Evolutionary conservation across 2,329 filamentous ascomycete genomes (phyloP).

Genomic region (Cercospora zeina): DNA sequence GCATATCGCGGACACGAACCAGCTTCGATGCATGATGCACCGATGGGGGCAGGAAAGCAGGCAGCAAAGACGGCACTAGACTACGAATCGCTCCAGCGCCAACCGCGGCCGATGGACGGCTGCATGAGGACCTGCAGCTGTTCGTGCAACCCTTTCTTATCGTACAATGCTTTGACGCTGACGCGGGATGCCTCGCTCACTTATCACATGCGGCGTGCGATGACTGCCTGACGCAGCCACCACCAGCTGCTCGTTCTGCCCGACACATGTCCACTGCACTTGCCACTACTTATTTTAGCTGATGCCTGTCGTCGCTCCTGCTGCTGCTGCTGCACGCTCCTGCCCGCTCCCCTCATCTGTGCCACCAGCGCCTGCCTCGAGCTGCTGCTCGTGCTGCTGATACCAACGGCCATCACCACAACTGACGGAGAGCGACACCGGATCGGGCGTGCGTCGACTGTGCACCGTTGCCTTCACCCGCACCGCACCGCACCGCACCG

Average conservation of each 20-base stretch:
- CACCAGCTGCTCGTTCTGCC: constrained; percentile 12
- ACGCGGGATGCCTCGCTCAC: constrained; percentile 16
- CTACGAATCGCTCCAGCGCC: constrained; percentile 4
- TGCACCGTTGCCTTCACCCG: constrained; percentile 19
- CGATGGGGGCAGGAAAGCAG: background rate
- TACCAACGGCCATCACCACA: too few species aligned
- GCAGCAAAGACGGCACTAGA: background rate
- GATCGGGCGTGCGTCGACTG: constrained; percentile 19
- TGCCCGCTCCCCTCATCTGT: background rate
- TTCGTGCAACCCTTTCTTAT: background rate
- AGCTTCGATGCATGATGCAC: constrained; percentile 15
- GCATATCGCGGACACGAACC: background rate
- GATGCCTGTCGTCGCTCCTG: background rate
- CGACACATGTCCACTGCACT: too few species aligned
- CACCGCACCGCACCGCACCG: constrained; percentile 20
- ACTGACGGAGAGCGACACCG: too few species aligned
- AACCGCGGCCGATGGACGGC: constrained; percentile 12
- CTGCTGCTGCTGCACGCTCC: background rate
- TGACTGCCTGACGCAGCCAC: constrained; percentile 22
- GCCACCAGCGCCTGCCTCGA: too few species aligned
- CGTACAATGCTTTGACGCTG: background rate
- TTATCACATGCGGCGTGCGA: constrained; percentile 9
- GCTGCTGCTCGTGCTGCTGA: too few species aligned
- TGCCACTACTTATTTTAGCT: background rate
- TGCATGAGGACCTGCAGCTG: constrained; percentile 19